Percentiles rank a stretch among this genome's conserved stretches.
Conservation (phyloP, 352 stramenopile species). For the Phytophthora pistaciae region DNA sequence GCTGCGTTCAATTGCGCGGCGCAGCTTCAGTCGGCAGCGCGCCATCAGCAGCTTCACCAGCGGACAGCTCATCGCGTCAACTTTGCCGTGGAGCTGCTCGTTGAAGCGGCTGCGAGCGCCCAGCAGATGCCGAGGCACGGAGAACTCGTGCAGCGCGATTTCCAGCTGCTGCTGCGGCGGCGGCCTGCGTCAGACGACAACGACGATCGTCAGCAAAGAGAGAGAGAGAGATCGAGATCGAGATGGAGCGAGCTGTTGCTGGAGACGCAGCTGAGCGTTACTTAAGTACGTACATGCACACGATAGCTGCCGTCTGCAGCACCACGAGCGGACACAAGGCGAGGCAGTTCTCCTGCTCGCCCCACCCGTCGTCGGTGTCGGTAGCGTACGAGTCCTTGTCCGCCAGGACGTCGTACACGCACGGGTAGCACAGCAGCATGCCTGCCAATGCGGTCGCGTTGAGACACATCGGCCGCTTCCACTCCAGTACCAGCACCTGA, state of each 20-base stretch:
- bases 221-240: not conserved
- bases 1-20: constrained; percentile 17
- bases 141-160: constrained; percentile 59
- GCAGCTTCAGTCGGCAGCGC: constrained; percentile 22
- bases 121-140: constrained; percentile 54
- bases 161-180: constrained; percentile 11
- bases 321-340: constrained; percentile 57
- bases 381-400: not conserved
- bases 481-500: constrained; percentile 36
- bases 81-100: not conserved
- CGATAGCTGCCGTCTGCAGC: constrained; percentile 26
- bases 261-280: not conserved
- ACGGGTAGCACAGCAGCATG: constrained; percentile 54
- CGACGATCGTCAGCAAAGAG: constrained; percentile 11
- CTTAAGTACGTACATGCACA: constrained; percentile 21
- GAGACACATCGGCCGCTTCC: constrained; percentile 7
- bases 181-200: constrained; percentile 20
- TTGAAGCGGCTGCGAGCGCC: constrained; percentile 6
- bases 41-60: constrained; percentile 20
- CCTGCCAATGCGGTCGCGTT: constrained; percentile 49
- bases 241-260: not conserved
- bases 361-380: constrained; percentile 27
- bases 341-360: constrained; percentile 59
- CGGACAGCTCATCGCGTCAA: not conserved
- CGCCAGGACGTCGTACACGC: constrained; percentile 44